phyloP scores from a whole-genome alignment of 108 stramenopile genomes.

The Parmales sp. region DNA sequence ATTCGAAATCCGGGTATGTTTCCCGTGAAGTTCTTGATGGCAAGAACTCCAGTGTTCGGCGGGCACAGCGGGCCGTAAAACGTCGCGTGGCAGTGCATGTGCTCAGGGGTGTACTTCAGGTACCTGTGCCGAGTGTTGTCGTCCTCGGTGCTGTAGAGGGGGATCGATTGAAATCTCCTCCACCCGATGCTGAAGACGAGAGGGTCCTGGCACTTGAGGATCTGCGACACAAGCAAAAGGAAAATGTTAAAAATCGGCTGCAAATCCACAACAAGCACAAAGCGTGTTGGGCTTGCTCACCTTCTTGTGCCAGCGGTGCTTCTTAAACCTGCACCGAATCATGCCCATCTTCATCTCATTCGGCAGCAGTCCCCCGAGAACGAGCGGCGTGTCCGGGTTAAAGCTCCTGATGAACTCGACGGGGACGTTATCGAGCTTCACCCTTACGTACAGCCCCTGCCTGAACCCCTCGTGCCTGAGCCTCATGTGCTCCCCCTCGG shows the following conservation, averaged over 20 bases:
- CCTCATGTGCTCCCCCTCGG: conserved; percentile 68
- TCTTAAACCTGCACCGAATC: conserved; percentile 81
- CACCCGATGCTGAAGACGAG: conserved; percentile 91
- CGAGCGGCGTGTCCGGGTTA: conserved; percentile 68
- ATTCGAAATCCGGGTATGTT: conserved; percentile 81
- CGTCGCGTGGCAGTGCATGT: conserved; percentile 96
- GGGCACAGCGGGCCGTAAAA: conserved; percentile 90
- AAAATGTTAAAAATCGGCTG: too few relatives aligned
- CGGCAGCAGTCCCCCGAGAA: conserved; percentile 87
- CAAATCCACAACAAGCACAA: too few relatives aligned
- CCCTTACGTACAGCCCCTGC: conserved; percentile 87
- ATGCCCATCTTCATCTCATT: conserved; percentile 78
- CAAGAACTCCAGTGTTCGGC: conserved; percentile 91
- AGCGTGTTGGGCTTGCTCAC: conserved; percentile 76
- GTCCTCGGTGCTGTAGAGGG: conserved; percentile 70
- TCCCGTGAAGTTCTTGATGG: conserved; percentile 67
- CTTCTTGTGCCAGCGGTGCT: conserved; percentile 94
- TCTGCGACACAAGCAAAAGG: too few relatives aligned
- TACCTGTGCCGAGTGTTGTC: conserved; percentile 70
- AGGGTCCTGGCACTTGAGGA: conserved; percentile 78
- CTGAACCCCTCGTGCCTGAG: conserved; percentile 75
- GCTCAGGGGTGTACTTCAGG: conserved; percentile 97
- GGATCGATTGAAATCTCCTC: conserved; percentile 92
- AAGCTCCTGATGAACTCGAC: conserved; percentile 65
- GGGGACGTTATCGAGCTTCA: conserved; percentile 74